phyloP scores from a whole-genome alignment of 331 rosid genomes.

The Stylosanthes scabra region DNA sequence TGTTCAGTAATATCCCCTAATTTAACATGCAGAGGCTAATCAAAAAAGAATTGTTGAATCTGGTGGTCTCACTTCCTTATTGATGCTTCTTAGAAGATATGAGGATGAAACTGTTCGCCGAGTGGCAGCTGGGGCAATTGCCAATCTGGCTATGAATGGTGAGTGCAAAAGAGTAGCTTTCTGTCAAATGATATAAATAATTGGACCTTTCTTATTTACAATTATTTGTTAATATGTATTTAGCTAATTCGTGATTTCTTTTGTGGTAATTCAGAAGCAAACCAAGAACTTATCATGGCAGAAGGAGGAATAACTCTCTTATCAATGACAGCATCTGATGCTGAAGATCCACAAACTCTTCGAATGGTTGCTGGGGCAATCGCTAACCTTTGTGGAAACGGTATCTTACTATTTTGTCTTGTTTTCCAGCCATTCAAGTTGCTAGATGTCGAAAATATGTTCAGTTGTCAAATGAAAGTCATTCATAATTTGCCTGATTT shows the following conservation, averaged over 20 bases:
- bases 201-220: slow-evolving; percentile 37
- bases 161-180: slow-evolving; percentile 25
- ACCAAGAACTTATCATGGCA: slow-evolving; percentile 92
- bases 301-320: slow-evolving; percentile 95
- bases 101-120: slow-evolving; percentile 95
- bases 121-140: slow-evolving; percentile 99
- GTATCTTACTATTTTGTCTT: slow-evolving; percentile 57
- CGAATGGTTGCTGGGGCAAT: slow-evolving; percentile 99
- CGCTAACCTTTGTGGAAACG: slow-evolving; percentile 96
- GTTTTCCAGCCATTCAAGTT: slow-evolving; percentile 25
- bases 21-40: slow-evolving; percentile 75
- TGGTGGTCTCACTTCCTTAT: slow-evolving; percentile 93
- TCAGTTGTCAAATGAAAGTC: slow-evolving; percentile 10
- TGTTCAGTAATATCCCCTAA: slow-evolving; percentile 35
- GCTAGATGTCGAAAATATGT: slow-evolving; percentile 17
- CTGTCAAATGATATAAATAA: slow-evolving; percentile 17
- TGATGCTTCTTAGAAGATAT: slow-evolving; percentile 94
- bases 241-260: slow-evolving; percentile 44
- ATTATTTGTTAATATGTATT: slow-evolving; percentile 22
- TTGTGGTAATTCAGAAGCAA: slow-evolving; percentile 71
- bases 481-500: slow-evolving; percentile 2
- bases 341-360: slow-evolving; percentile 98
- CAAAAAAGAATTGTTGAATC: slow-evolving; percentile 95
- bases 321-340: slow-evolving; percentile 92
- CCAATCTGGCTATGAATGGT: slow-evolving; percentile 99